A percentile compares a stretch with the other conserved stretches of the same genome.
These are phyloP conservation scores for Lachnellula cervina DNA, from an alignment of 2,329 filamentous ascomycete genomes.

Conservation along the genomic window DNA sequence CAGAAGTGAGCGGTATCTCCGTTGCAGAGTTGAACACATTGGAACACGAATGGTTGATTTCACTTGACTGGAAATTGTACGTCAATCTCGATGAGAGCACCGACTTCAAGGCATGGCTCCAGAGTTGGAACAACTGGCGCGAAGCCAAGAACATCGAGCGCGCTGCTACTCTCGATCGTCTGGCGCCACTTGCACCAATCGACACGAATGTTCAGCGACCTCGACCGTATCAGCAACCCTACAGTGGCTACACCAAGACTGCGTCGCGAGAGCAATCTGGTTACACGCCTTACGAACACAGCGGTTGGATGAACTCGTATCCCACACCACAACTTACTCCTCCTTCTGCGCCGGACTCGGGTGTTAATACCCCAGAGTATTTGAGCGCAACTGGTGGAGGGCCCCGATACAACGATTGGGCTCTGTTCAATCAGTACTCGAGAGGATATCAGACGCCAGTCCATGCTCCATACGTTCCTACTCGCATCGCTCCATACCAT, in stretches of 20 bases:
- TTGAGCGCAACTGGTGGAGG: conserved; percentile 42
- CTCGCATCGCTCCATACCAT: conserved; percentile 42
- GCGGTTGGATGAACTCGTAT: conserved; percentile 30
- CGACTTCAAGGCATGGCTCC: conserved; percentile 59
- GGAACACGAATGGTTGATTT: conserved; percentile 64
- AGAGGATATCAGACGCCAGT: conserved; percentile 31
- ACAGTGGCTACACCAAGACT: conserved; percentile 46
- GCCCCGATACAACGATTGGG: conserved; percentile 49
- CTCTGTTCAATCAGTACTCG: conserved; percentile 44
- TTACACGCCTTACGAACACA: conserved; percentile 29
- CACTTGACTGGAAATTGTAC: conserved; percentile 65
- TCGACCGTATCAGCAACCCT: conserved; percentile 32
- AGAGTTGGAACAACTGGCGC: conserved; percentile 61
- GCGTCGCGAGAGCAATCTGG: conserved; percentile 27
- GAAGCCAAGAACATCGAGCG: conserved; percentile 38
- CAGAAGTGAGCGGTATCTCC: conserved; percentile 68
- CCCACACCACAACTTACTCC: conserved; percentile 41
- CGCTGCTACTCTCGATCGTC: conserved; percentile 34
- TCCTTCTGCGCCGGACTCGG: conserved; percentile 49
- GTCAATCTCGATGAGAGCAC: conserved; percentile 59
- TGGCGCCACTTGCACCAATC: conserved; percentile 41
- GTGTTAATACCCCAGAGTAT: conserved; percentile 50
- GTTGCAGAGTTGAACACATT: conserved; percentile 63
- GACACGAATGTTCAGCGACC: conserved; percentile 57
- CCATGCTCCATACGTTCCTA: conserved; percentile 35